phyloP scores from a whole-genome alignment of 2,329 filamentous ascomycete genomes.

The Epichloe hybrida region DNA sequence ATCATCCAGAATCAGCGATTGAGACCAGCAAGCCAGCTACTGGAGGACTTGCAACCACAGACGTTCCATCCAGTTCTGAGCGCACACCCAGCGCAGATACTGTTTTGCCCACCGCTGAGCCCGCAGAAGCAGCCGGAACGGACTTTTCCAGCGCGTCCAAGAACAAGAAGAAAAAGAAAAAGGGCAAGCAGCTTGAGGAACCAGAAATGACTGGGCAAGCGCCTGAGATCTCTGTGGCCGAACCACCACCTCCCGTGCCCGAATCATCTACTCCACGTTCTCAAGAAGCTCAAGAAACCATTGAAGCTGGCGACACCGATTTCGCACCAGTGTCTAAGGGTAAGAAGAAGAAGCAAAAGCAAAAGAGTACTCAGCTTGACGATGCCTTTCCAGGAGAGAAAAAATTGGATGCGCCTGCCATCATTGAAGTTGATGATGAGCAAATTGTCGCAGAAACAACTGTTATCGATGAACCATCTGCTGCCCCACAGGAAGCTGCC shows the following conservation, averaged over 20 bases:
- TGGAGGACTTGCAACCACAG: neutral
- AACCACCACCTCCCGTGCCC: neutral
- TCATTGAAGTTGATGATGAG: neutral
- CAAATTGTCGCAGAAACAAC: neutral
- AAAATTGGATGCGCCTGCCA: neutral
- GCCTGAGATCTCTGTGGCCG: slow-evolving; percentile 1
- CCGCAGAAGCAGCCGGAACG: neutral
- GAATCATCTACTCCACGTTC: neutral
- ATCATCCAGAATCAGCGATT: neutral
- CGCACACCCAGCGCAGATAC: neutral
- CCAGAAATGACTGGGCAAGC: slow-evolving; percentile 1
- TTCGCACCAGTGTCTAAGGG: neutral
- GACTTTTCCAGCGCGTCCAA: neutral
- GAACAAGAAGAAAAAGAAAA: slow-evolving; percentile 14
- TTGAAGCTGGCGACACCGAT: neutral
- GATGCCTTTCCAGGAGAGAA: neutral
- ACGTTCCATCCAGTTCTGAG: neutral
- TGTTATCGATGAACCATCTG: slow-evolving; percentile 2
- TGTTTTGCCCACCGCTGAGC: neutral
- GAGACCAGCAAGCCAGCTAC: neutral
- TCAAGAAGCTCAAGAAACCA: neutral
- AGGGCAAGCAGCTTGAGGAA: slow-evolving; percentile 8
- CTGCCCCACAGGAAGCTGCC: slow-evolving; percentile 6
- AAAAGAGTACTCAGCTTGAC: neutral
- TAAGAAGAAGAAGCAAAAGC: neutral